Base-by-base conservation (phyloP, 176 grass and related monocot genomes). In the Avena insularis region DNA sequence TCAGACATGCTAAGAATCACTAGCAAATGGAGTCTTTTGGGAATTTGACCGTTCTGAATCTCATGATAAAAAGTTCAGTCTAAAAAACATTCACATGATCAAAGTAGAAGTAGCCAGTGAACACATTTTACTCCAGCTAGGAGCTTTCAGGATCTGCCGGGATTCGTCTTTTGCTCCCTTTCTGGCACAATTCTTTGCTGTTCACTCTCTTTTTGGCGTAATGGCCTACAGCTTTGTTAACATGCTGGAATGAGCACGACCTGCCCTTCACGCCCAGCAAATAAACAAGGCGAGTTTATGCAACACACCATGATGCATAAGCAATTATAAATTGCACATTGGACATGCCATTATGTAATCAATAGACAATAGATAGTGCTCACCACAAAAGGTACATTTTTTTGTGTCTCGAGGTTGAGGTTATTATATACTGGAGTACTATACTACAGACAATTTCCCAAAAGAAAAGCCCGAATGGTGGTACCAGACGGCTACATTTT, bases 351-450 rank as follows among this genome's bases (percentile, higher is more conserved):
- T 78, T 40, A 63, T 20, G 36, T 8, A 43, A 10, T 61, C 19
- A 66, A 73, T 23, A 12, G 12, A 43, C 40, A 43, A 43, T 43
- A 43, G 50, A 45, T 43, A 29, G 15, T 75, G 86, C 40, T 60
- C 0, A 21, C 62, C 16, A 77, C n/a, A 51, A 91, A 66, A 55
- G 64, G 85, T 78, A 5, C 50, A 70, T 77, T 76, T 84, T 84
- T 83, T 91, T 88, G 86, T 29, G 90, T 88, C 86, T 88, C 90
- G 77, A 88, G 86, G 86, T 54, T 10, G 27, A 84, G 40, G 51
- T 88, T 88, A 85, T 88, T 84, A 80, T 76, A 84, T 31, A 46
- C 48, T 1, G 46, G 12, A 74, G 40, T 43, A 43, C 15, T 27
- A 47, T 45, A 63, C 29, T 25, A 48, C 8, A 69, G 48, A 68